Conservation (phyloP, 495 filamentous ascomycete genomes). For the Aspergillus asperescens region DNA sequence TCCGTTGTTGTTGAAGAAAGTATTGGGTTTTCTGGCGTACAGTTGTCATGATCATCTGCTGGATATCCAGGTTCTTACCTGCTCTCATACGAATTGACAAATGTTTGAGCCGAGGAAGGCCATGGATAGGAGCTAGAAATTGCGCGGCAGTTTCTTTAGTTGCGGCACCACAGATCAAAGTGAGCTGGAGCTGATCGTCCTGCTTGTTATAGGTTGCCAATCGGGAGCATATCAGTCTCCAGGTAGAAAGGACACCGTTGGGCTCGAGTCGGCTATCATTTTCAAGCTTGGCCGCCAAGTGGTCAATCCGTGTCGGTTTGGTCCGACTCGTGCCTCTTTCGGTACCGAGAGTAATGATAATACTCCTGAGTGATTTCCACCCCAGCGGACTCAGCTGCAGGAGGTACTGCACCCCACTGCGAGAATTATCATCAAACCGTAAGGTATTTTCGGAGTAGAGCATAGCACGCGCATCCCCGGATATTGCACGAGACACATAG, state of each 20-base stretch:
- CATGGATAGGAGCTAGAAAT: neutral
- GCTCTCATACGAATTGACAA: neutral
- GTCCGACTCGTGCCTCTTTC: too few species aligned
- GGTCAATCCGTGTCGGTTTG: too few species aligned
- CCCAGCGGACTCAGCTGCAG: neutral
- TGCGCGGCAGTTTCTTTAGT: neutral
- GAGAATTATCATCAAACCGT: neutral
- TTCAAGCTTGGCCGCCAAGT: too few species aligned
- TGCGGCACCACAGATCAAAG: slow-evolving; percentile 1
- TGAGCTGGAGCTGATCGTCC: slow-evolving; percentile 3
- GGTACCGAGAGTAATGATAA: too few species aligned
- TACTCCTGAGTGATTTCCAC: neutral
- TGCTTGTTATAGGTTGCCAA: neutral
- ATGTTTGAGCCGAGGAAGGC: slow-evolving; percentile 1
- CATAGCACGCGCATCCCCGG: slow-evolving; percentile 2
- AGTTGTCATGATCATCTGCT: neutral
- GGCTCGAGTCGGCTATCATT: neutral
- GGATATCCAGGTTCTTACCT: neutral
- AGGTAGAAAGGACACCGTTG: neutral
- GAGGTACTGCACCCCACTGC: neutral
- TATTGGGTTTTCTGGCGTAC: neutral
- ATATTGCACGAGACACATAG: slow-evolving; percentile 9
- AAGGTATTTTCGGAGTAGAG: slow-evolving; percentile 6
- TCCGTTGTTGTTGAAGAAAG: neutral
- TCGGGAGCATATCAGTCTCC: neutral